Base-by-base conservation (phyloP, 2,329 filamentous ascomycete species). In the Alternaria consortialis region DNA sequence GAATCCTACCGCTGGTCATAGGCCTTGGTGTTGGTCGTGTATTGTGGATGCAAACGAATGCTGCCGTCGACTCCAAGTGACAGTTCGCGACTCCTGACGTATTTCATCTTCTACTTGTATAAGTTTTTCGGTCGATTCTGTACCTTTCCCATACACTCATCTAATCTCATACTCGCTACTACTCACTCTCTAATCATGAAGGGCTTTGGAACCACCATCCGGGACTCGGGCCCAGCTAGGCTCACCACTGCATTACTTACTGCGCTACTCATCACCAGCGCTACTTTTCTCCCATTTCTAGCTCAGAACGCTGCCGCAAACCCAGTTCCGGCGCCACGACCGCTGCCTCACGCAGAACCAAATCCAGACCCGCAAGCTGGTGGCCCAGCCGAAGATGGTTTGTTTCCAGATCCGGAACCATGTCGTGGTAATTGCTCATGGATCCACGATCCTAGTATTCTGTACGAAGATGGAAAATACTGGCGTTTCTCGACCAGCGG, bases 401-500 rank as follows among this genome's bases (percentile, higher is more conserved):
- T 54, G 12, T 71, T 67, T 32, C 67, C 78, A 23, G 68, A 76
- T 29, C 79, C 80, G n/a, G 68, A 75, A n/a, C 52, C 65, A 15
- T 81, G 79, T 66, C 65, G 66, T 4, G 80, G 80, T 7, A 72
- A 71, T 34, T 81, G 78, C 64, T 73, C 69, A 13, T 77, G 78
- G 57, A 72, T 80, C 1, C 82, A 84, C 52, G 84, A 85, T 57
- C 83, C 83, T 1, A 73, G 74, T 7, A 65, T 85, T 31, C 80
- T 84, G 62, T 75, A 74, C 9, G 77, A 82, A 54, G 80, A 84
- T 56, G 78, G 79, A 1, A 79, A 62, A 1, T 85, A 84, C 65
- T 85, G 81, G 68, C 80, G 83, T 5, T 85, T 85, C 62, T 82
- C 82, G 1, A 85, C 84, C 0, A 80, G 80, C 12, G 80, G 80